phyloP scores from a whole-genome alignment of 768 basidiomycete species.

The Ramaria rubella region DNA sequence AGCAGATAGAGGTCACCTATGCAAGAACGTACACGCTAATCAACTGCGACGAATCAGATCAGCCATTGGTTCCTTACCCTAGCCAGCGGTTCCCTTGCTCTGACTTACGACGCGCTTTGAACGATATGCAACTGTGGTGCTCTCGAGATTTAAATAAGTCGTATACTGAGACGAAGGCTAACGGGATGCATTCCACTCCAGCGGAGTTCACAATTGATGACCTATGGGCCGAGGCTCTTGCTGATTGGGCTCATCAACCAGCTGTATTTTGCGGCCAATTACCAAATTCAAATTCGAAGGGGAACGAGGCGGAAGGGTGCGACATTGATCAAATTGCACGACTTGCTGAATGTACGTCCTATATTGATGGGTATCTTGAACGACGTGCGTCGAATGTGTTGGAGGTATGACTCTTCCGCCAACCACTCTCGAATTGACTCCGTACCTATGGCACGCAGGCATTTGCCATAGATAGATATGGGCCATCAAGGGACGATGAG shows the following conservation, averaged over 20 bases:
- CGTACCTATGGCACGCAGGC: conserved; percentile 14
- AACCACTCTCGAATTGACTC: conserved; percentile 1
- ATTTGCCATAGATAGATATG: conserved; percentile 28
- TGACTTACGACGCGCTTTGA: conserved; percentile 65
- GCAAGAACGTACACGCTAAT: conserved; percentile 25
- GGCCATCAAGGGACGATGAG: conserved; percentile 47
- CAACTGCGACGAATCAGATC: conserved; percentile 28
- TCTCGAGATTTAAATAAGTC: not conserved
- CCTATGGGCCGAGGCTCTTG: not conserved
- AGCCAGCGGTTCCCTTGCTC: conserved; percentile 26
- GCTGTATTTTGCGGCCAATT: not conserved
- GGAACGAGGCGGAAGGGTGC: not conserved
- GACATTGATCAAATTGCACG: not conserved
- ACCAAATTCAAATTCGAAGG: too few relatives aligned
- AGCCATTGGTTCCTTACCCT: conserved; percentile 27
- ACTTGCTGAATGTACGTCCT: conserved; percentile 45
- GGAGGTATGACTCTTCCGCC: conserved; percentile 31
- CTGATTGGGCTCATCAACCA: not conserved
- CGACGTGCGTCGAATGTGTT: conserved; percentile 28
- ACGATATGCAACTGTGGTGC: conserved; percentile 52
- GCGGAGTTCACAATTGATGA: not conserved
- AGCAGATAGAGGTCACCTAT: conserved; percentile 42
- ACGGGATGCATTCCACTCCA: not conserved
- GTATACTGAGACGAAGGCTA: too few relatives aligned
- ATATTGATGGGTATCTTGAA: conserved; percentile 45